A percentile compares a stretch with the other conserved stretches of the same genome.
These are phyloP conservation scores for Globisporangium paddicum DNA, from an alignment of 352 stramenopile species.

Conservation along the genomic window DNA sequence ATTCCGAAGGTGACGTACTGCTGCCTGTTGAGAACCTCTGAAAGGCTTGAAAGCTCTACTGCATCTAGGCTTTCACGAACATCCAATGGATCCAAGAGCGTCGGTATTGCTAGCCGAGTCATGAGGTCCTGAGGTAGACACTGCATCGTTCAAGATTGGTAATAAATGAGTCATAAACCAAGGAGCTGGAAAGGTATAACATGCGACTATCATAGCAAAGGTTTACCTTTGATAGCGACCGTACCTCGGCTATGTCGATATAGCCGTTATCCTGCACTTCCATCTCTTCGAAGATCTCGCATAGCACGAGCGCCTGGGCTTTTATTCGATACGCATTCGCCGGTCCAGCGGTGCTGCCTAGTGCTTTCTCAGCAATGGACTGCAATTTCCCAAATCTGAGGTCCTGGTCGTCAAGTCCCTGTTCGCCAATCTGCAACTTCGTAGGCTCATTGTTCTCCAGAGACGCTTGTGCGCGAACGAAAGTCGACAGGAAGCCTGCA, in stretches of 20 bases:
- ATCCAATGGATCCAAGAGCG: conserved; percentile 12
- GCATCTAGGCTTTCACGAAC: conserved; percentile 12
- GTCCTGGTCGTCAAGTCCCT: neutral
- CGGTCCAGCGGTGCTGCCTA: neutral
- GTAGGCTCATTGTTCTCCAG: neutral
- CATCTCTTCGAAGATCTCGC: conserved; percentile 69
- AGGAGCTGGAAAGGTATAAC: no score
- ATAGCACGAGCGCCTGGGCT: conserved; percentile 33
- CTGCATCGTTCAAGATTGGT: neutral
- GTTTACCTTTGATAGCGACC: conserved; percentile 46
- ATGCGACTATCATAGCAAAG: no score
- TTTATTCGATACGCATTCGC: conserved; percentile 30
- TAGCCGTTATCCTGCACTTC: conserved; percentile 52
- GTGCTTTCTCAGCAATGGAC: neutral
- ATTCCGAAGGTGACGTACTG: conserved; percentile 18
- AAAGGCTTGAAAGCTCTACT: conserved; percentile 20
- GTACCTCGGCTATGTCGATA: conserved; percentile 66
- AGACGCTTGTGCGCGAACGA: neutral
- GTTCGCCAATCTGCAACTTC: neutral
- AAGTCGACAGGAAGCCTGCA: conserved; percentile 24
- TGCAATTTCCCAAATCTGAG: neutral
- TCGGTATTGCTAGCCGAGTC: conserved; percentile 6
- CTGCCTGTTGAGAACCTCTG: conserved; percentile 17
- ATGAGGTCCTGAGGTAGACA: conserved; percentile 5
- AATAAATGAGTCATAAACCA: no score